A percentile compares a stretch with the other conserved stretches of the same genome.
These are phyloP conservation scores for Leucaena leucocephala DNA, from an alignment of 306 rosid genomes.

Conservation along the genomic window DNA sequence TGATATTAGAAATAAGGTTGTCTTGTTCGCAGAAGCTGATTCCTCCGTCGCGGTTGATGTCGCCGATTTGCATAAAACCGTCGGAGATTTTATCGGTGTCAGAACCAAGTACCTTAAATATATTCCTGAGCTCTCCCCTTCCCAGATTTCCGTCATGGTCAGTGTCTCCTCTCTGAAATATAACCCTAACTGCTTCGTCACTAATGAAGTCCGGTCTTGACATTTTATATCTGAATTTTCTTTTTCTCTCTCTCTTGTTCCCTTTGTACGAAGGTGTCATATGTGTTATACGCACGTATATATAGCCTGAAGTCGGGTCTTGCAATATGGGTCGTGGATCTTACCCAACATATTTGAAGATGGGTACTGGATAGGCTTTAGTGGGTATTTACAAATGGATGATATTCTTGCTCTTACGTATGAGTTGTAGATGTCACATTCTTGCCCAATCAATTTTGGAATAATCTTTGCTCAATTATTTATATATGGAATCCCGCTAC, in stretches of 20 bases:
- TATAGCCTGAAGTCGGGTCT: background rate
- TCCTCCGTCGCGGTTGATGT: background rate
- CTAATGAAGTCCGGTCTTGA: background rate
- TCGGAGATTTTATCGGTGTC: background rate
- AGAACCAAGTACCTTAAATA: background rate
- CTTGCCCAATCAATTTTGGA: background rate
- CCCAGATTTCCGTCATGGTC: background rate
- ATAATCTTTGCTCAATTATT: background rate
- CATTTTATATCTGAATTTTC: background rate
- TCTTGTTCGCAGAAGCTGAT: background rate
- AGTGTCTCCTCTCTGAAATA: background rate
- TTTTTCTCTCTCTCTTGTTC: background rate
- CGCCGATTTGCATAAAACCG: background rate
- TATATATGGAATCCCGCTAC: background rate
- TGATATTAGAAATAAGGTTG: background rate
- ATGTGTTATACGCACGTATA: background rate
- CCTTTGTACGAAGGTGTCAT: background rate
- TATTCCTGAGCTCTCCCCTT: background rate
- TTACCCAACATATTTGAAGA: background rate
- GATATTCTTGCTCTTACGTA: background rate
- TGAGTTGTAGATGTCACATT: background rate
- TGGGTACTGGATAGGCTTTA: background rate
- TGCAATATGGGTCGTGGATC: background rate
- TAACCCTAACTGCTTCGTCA: background rate
- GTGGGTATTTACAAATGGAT: background rate